Conservation (phyloP, 108 stramenopile species). For the Pseudonitzschia pungens region DNA sequence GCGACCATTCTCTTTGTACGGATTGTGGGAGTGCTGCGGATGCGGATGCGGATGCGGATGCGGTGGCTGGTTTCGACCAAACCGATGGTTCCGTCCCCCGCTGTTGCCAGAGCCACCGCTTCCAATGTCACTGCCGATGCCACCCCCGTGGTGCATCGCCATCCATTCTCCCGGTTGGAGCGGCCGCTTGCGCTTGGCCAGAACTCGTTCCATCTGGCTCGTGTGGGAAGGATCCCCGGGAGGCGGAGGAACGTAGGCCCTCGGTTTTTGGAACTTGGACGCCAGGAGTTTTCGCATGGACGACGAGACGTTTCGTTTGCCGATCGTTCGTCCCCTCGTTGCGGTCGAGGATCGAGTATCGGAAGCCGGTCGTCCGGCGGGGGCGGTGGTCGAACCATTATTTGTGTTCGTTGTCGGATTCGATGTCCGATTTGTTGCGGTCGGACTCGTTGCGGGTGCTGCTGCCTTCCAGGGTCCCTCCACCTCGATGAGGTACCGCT, state of each 20-base stretch:
- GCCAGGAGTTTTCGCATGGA: conserved; percentile 63
- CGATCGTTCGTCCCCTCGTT: neutral
- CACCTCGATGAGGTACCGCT: conserved; percentile 42
- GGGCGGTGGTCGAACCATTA: too few relatives aligned
- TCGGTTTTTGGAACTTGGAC: conserved; percentile 63
- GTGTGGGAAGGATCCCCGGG: conserved; percentile 16
- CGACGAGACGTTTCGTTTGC: conserved; percentile 4
- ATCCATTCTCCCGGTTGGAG: conserved; percentile 53
- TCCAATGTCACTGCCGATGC: neutral
- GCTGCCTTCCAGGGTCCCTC: conserved; percentile 43
- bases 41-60: conserved; percentile 12
- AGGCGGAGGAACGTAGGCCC: conserved; percentile 42
- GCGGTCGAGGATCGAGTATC: neutral
- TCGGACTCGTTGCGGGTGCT: neutral
- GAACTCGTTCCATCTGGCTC: conserved; percentile 12
- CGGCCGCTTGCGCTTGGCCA: conserved; percentile 32
- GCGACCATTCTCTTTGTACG: neutral
- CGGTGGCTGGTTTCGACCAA: neutral
- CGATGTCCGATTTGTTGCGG: too few relatives aligned
- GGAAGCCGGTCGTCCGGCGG: too few relatives aligned
- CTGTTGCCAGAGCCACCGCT: neutral
- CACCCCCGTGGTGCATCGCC: conserved; percentile 33
- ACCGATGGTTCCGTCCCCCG: neutral
- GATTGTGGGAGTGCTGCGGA: neutral
- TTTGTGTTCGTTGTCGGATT: too few relatives aligned